Evolutionary conservation across 2,329 filamentous ascomycete species (phyloP).

Genomic region (Sporothrix luriei): DNA sequence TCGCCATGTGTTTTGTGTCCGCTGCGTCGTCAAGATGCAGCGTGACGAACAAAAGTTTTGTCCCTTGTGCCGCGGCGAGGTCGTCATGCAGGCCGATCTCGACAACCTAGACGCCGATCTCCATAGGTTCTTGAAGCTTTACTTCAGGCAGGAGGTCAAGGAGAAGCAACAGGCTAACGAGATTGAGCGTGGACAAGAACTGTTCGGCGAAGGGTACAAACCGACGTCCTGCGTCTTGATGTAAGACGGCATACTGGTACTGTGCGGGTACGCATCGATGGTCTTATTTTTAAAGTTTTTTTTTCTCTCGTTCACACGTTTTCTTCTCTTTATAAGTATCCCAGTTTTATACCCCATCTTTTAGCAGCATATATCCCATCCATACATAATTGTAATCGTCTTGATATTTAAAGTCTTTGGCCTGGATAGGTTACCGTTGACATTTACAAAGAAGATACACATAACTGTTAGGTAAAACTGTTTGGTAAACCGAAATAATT

Average conservation of each 20-base stretch:
- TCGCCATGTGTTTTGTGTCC: slow-evolving; percentile 78
- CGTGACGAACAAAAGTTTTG: slow-evolving; percentile 68
- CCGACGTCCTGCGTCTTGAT: slow-evolving; percentile 63
- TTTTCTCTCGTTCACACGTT: not conserved
- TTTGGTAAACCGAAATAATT: too few species aligned
- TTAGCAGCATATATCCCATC: slow-evolving; percentile 10
- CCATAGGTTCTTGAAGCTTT: slow-evolving; percentile 69
- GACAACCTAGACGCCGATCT: slow-evolving; percentile 71
- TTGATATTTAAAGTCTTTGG: not conserved
- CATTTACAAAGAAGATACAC: not conserved
- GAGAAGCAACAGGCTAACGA: slow-evolving; percentile 73
- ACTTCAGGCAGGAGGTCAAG: slow-evolving; percentile 72
- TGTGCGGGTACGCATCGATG: not conserved
- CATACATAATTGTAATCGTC: not conserved
- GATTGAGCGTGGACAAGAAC: slow-evolving; percentile 70
- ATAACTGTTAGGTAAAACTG: too few species aligned
- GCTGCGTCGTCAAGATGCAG: slow-evolving; percentile 80
- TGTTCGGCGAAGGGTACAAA: slow-evolving; percentile 68
- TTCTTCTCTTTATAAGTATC: not conserved
- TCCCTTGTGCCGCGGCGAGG: slow-evolving; percentile 73
- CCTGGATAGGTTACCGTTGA: not conserved
- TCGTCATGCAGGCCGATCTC: slow-evolving; percentile 69
- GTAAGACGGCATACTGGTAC: slow-evolving; percentile 44
- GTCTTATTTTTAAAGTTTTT: not conserved
- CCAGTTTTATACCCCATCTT: slow-evolving; percentile 25